Conservation (phyloP, 495 filamentous ascomycete genomes). For the Penicillium atrosanguineum region DNA sequence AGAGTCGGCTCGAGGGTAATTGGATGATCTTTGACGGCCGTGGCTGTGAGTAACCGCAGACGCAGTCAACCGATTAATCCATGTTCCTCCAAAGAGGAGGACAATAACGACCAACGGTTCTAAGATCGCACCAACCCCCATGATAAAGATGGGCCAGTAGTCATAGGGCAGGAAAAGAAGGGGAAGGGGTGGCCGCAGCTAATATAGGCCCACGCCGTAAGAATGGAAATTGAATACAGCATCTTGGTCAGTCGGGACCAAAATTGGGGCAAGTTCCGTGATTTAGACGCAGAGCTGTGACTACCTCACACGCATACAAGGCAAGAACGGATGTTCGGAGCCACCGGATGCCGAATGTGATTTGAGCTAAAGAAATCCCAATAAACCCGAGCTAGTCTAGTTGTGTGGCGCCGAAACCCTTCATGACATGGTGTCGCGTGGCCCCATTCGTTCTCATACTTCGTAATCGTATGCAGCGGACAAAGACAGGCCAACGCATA, state of each 20-base stretch:
- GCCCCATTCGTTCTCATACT: not conserved
- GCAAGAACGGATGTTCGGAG: constrained; percentile 5
- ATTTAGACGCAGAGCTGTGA: no score
- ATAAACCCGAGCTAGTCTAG: not conserved
- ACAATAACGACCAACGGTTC: constrained; percentile 55
- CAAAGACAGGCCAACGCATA: not conserved
- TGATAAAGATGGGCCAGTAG: constrained; percentile 12
- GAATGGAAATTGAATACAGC: not conserved
- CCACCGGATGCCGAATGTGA: not conserved
- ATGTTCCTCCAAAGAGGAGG: constrained; percentile 57
- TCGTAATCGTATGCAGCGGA: not conserved
- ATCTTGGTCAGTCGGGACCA: not conserved
- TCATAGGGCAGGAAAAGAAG: not conserved
- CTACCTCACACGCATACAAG: not conserved
- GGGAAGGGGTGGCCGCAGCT: not conserved
- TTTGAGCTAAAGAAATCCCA: not conserved
- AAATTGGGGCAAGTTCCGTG: not conserved
- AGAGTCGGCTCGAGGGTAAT: constrained; percentile 18
- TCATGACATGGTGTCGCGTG: not conserved
- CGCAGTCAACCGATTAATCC: constrained; percentile 49
- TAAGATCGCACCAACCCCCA: constrained; percentile 51
- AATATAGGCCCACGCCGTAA: not conserved
- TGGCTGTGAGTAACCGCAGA: constrained; percentile 9
- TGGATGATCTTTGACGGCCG: constrained; percentile 18
- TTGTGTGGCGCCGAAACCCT: not conserved